Base-by-base conservation (phyloP, 108 stramenopile species). In the Schizochytrium sp. region DNA sequence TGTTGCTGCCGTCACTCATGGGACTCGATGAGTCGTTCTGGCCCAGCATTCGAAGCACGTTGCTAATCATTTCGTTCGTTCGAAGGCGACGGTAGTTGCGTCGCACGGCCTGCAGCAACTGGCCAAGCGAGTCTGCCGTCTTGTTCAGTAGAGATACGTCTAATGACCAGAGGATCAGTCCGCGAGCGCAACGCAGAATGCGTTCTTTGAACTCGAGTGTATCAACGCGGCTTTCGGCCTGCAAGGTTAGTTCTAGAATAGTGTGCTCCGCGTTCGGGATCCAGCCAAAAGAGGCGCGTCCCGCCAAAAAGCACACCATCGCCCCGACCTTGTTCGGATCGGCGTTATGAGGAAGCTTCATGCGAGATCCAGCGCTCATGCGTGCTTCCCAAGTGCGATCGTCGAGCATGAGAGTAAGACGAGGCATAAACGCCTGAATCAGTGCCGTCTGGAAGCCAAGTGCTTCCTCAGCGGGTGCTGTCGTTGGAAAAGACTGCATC, bases 361-460 rank as follows among this genome's bases (percentile, higher is more conserved):
- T 83, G 23, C n/a, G n/a, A 4, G 43, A 45, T 53, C 76, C 76
- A 53, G 76, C 45, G 23, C 76, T 83, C 48, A 6, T 23, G n/a
- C 76, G 45, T 53, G 76, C 76, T 53, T 83, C 76, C 76, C 76
- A 83, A 21, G 76, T 83, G n/a, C 51, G 45, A 34, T 83, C 76
- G 76, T 83, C 76, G 6, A 83, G 76, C 45, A 83, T 83, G 76
- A 83, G 76, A 10, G 76, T 53, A 6, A 83, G 76, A 6, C 48
- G 48, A 55, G 76, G 76, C 48, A 83, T n/a, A 23, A 83, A 83
- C 8, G 76, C 76, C 4, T 83, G 76, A 53, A 83, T 23, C 10
- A 83, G 76, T 12, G 76, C 76, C 12, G 76, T 53, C 51, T 83
- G 76, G 51, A 83, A 83, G 12, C 45, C n/a, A 8, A 83, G 51